These are phyloP conservation scores for Circinella minor DNA, from an alignment of 371 early-diverging fungal genomes.

Conservation along the genomic window DNA sequence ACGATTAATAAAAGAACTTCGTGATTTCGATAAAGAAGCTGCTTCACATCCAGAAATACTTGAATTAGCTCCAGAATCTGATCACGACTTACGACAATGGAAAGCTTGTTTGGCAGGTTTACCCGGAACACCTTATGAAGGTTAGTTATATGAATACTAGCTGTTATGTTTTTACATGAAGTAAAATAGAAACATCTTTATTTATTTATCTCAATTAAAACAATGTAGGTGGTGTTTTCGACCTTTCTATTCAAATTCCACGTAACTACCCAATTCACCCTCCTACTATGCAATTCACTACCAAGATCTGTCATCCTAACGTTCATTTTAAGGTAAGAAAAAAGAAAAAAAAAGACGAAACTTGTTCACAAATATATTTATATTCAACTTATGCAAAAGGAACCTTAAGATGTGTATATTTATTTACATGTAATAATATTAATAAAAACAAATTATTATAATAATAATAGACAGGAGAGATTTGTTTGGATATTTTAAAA, in stretches of 20 bases:
- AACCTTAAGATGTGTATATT: too few species aligned
- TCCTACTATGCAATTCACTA: slow-evolving; percentile 72
- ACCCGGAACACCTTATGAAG: slow-evolving; percentile 85
- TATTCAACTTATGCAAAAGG: too few species aligned
- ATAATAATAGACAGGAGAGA: slow-evolving; percentile 71
- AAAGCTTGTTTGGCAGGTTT: slow-evolving; percentile 84
- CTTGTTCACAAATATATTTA: too few species aligned
- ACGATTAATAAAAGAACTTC: slow-evolving; percentile 67
- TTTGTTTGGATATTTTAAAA: slow-evolving; percentile 84
- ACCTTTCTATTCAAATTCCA: slow-evolving; percentile 62
- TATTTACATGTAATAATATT: too few species aligned
- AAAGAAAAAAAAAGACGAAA: neutral
- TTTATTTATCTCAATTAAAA: neutral
- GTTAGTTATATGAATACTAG: slow-evolving; percentile 23
- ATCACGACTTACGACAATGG: slow-evolving; percentile 90
- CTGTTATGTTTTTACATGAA: too few species aligned
- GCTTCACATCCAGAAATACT: slow-evolving; percentile 60
- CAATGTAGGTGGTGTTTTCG: slow-evolving; percentile 62
- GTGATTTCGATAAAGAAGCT: slow-evolving; percentile 60
- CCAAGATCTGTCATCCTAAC: slow-evolving; percentile 84
- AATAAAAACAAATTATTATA: neutral
- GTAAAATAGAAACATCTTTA: too few species aligned
- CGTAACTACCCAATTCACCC: slow-evolving; percentile 76
- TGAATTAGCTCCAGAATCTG: slow-evolving; percentile 64
- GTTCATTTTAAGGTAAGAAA: slow-evolving; percentile 73